These are phyloP conservation scores for Aspergillus ellipticus DNA, from an alignment of 495 filamentous ascomycete species.

Conservation along the genomic window DNA sequence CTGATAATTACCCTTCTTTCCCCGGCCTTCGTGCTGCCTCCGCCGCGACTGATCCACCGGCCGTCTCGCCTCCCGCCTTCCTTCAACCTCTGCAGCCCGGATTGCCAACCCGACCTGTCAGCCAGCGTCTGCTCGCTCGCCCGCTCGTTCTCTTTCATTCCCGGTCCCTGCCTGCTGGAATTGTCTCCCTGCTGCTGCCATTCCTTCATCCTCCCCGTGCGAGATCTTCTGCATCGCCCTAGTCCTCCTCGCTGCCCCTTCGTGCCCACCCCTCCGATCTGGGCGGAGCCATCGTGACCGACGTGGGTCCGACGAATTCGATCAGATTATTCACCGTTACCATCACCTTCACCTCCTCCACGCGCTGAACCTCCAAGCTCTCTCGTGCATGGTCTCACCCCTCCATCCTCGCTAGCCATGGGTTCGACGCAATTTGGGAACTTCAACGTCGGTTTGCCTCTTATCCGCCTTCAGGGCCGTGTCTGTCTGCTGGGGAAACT, in stretches of 20 bases:
- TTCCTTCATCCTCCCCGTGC: not conserved
- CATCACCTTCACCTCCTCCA: slow-evolving; percentile 4
- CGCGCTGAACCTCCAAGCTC: not conserved
- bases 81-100: not conserved
- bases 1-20: not conserved
- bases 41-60: not conserved
- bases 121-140: not conserved
- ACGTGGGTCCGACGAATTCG: slow-evolving; percentile 29
- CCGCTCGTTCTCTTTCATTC: not conserved
- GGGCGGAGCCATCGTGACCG: slow-evolving; percentile 27
- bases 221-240: not conserved
- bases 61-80: not conserved
- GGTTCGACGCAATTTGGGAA: slow-evolving; percentile 77
- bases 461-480: not conserved
- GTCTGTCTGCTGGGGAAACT: not conserved
- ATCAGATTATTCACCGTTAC: slow-evolving; percentile 11
- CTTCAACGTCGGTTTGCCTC: slow-evolving; percentile 67
- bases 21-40: not conserved
- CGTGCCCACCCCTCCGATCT: slow-evolving; percentile 18
- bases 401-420: slow-evolving; percentile 33
- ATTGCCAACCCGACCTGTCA: slow-evolving; percentile 1
- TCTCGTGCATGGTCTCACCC: slow-evolving; percentile 19
- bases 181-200: not conserved
- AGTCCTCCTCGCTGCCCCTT: slow-evolving; percentile 4
- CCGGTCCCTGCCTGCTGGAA: not conserved